phyloP scores from a whole-genome alignment of 1,139 yeast genomes.

The Suhomyces bokatorum region DNA sequence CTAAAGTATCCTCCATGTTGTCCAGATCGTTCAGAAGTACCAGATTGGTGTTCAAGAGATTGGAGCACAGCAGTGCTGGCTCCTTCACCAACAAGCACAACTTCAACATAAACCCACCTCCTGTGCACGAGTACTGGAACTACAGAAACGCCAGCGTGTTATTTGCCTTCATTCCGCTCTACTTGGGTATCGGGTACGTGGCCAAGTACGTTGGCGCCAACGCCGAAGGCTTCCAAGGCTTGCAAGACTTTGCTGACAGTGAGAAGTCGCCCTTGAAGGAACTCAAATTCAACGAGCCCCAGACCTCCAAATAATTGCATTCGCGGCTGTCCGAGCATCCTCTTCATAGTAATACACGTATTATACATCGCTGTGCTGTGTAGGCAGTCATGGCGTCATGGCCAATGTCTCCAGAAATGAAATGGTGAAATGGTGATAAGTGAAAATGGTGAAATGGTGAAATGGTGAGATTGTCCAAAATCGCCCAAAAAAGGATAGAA shows the following conservation, averaged over 20 bases:
- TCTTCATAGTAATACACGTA: conserved; percentile 7
- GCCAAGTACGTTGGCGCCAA: conserved; percentile 35
- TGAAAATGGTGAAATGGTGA: too few relatives aligned
- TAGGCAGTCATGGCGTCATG: not conserved
- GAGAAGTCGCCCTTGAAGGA: conserved; percentile 43
- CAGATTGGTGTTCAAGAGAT: conserved; percentile 29
- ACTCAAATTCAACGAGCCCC: conserved; percentile 42
- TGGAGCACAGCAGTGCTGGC: conserved; percentile 32
- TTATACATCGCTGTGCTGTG: not conserved
- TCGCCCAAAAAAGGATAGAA: too few relatives aligned
- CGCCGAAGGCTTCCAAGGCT: conserved; percentile 31
- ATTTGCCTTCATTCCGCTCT: conserved; percentile 42
- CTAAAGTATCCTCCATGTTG: conserved; percentile 22
- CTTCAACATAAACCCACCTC: conserved; percentile 49
- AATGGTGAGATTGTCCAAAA: too few relatives aligned
- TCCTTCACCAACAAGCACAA: conserved; percentile 45
- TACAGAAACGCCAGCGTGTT: conserved; percentile 38
- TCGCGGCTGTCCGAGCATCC: not conserved
- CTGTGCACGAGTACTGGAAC: conserved; percentile 51
- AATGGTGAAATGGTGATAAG: too few relatives aligned
- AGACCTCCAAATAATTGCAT: conserved; percentile 16
- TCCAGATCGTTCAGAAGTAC: conserved; percentile 28
- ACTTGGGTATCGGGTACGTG: conserved; percentile 36
- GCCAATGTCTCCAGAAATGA: too few relatives aligned
- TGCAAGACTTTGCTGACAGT: conserved; percentile 37